A percentile compares a stretch with the other conserved stretches of the same genome.
Evolutionary conservation across 2,329 filamentous ascomycete genomes (phyloP).

Genomic region (Ophiobolus disseminans): DNA sequence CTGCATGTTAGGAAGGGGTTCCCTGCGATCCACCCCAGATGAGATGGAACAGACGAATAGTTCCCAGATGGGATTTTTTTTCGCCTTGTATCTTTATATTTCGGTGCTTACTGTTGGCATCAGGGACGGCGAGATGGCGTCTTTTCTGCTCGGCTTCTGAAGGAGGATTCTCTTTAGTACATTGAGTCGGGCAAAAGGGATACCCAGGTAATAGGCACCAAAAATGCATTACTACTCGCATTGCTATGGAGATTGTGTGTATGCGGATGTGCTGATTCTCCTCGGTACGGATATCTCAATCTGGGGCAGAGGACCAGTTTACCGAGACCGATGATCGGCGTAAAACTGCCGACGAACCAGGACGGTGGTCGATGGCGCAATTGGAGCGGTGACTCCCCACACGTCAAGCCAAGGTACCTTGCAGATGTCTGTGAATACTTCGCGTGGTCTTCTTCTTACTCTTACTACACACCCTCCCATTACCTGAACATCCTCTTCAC

Average conservation of each 20-base stretch:
- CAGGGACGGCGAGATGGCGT: not conserved
- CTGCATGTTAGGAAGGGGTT: slow-evolving; percentile 64
- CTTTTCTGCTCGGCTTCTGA: not conserved
- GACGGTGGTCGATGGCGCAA: slow-evolving; percentile 38
- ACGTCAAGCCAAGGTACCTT: slow-evolving; percentile 32
- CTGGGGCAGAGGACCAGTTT: slow-evolving; percentile 25
- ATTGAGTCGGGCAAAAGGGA: not conserved
- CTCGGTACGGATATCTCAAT: slow-evolving; percentile 20
- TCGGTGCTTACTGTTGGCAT: not conserved
- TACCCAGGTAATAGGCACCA: not conserved
- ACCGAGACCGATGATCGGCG: slow-evolving; percentile 28
- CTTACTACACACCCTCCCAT: slow-evolving; percentile 3
- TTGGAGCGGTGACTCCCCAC: slow-evolving; percentile 45
- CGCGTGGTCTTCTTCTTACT: slow-evolving; percentile 1
- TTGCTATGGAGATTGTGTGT: not conserved
- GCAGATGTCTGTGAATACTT: slow-evolving; percentile 25
- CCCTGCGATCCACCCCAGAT: slow-evolving; percentile 50
- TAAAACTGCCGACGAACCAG: slow-evolving; percentile 36
- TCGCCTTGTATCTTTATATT: not conserved
- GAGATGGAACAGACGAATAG: slow-evolving; percentile 7
- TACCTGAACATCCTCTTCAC: not conserved
- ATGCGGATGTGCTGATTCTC: not conserved
- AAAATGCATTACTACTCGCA: too few relatives aligned
- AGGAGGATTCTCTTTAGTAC: not conserved
- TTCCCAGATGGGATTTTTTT: slow-evolving; percentile 1